Percentiles rank a stretch among this genome's conserved stretches.
Conservation (phyloP, 495 filamentous ascomycete genomes). For the Talaromyces ruber region DNA sequence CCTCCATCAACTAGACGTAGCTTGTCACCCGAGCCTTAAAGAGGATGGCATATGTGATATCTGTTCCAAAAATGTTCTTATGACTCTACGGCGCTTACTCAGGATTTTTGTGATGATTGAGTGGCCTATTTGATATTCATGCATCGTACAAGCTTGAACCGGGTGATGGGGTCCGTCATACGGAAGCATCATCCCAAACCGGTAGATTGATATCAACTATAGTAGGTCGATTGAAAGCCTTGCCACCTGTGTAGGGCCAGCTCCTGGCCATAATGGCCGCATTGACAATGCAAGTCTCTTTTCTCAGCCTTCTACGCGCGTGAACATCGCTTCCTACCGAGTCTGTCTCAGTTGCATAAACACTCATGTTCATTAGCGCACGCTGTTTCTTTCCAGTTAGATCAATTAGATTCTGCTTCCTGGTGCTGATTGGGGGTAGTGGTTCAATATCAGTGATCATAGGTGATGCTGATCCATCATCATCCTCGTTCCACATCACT, state of each 20-base stretch:
- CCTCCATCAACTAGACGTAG: not conserved
- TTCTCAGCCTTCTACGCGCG: slow-evolving; percentile 36
- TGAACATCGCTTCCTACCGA: slow-evolving; percentile 16
- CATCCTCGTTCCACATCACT: slow-evolving; percentile 24
- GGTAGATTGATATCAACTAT: slow-evolving; percentile 71
- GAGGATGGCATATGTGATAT: not conserved
- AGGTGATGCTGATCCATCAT: not conserved
- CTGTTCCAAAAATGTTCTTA: not conserved
- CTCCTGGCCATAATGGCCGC: slow-evolving; percentile 61
- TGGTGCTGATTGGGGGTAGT: slow-evolving; percentile 33
- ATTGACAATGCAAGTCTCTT: slow-evolving; percentile 72
- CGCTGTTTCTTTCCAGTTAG: slow-evolving; percentile 37
- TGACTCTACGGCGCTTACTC: not conserved
- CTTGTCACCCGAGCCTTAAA: not conserved
- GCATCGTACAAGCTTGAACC: not conserved
- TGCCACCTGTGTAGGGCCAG: slow-evolving; percentile 52
- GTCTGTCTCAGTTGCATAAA: not conserved
- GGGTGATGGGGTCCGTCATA: not conserved
- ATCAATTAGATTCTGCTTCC: slow-evolving; percentile 52
- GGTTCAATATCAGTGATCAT: not conserved
- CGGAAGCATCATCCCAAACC: slow-evolving; percentile 27
- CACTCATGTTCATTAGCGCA: slow-evolving; percentile 26
- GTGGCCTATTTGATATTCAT: not conserved
- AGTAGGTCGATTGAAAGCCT: slow-evolving; percentile 63
- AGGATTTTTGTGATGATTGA: too few species aligned